These are phyloP conservation scores for Colletotrichum sp. DNA, from an alignment of 2,329 filamentous ascomycete genomes.

Conservation along the genomic window DNA sequence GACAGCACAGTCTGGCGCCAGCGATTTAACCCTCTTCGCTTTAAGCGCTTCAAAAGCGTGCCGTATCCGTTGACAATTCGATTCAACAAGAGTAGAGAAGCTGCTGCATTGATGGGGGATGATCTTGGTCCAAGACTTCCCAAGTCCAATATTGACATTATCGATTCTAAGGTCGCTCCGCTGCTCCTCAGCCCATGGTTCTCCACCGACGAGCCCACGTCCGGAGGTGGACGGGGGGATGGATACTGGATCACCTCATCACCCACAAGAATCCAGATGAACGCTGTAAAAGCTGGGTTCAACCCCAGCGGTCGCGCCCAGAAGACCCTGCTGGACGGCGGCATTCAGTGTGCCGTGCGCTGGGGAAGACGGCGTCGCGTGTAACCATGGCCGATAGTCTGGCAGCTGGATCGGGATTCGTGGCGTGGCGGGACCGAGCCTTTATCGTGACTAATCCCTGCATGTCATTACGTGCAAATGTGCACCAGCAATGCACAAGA, in stretches of 20 bases:
- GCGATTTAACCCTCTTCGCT: neutral
- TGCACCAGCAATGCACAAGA: neutral
- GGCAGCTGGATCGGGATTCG: slow-evolving; percentile 1
- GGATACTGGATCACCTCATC: neutral
- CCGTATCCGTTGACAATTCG: neutral
- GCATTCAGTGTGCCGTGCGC: slow-evolving; percentile 5
- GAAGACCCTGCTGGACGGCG: slow-evolving; percentile 1
- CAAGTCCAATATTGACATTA: neutral
- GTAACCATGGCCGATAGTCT: slow-evolving; percentile 5
- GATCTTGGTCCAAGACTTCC: neutral
- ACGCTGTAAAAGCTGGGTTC: neutral
- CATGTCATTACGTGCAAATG: neutral
- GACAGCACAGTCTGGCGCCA: neutral
- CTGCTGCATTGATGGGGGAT: neutral
- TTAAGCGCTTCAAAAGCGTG: neutral
- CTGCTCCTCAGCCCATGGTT: neutral
- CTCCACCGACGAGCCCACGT: neutral
- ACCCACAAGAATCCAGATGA: neutral
- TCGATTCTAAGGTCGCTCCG: neutral
- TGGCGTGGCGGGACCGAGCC: neutral
- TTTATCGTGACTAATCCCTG: neutral
- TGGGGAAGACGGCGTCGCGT: neutral
- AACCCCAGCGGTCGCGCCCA: neutral
- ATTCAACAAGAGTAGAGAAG: neutral
- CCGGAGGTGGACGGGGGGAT: neutral